Evolutionary conservation across 164 flowering plant species (phyloP).

Genomic region (Stephania cephalantha): DNA sequence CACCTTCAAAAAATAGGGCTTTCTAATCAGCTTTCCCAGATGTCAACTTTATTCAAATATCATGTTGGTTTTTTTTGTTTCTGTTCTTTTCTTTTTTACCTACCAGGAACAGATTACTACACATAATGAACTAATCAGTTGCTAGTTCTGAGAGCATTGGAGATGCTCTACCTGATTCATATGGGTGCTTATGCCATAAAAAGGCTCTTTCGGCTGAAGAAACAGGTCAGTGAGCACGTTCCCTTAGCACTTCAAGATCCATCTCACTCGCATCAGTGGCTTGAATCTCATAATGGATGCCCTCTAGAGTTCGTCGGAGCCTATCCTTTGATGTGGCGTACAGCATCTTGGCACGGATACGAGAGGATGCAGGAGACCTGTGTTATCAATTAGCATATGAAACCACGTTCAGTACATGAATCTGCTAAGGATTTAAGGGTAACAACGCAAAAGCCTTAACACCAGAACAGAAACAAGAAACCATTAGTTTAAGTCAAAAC

Average conservation of each 20-base stretch:
- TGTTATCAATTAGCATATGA: not conserved
- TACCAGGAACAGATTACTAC: constrained; percentile 11
- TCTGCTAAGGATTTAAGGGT: no score
- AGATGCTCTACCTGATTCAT: constrained; percentile 4
- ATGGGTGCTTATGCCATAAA: not conserved
- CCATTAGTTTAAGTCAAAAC: no score
- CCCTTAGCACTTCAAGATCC: constrained; percentile 66
- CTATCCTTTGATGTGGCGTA: constrained; percentile 77
- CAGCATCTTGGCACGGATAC: constrained; percentile 75
- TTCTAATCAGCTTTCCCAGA: constrained; percentile 39
- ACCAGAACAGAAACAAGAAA: not conserved
- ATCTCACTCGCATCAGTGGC: constrained; percentile 85
- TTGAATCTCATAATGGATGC: constrained; percentile 75
- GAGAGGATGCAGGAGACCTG: constrained; percentile 66
- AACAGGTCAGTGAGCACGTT: constrained; percentile 44
- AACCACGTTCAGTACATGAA: no score
- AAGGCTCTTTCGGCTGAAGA: not conserved
- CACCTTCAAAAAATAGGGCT: constrained; percentile 3
- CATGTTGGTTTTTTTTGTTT: constrained; percentile 4
- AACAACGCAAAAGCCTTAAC: not conserved
- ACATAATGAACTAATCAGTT: constrained; percentile 10
- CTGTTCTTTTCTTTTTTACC: no score
- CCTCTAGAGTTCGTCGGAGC: constrained; percentile 60
- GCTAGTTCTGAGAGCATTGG: not conserved
- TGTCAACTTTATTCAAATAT: constrained; percentile 17